A percentile compares a stretch with the other conserved stretches of the same genome.
Evolutionary conservation across 2,329 filamentous ascomycete genomes (phyloP).

Genomic region (Trichoderma sp.): DNA sequence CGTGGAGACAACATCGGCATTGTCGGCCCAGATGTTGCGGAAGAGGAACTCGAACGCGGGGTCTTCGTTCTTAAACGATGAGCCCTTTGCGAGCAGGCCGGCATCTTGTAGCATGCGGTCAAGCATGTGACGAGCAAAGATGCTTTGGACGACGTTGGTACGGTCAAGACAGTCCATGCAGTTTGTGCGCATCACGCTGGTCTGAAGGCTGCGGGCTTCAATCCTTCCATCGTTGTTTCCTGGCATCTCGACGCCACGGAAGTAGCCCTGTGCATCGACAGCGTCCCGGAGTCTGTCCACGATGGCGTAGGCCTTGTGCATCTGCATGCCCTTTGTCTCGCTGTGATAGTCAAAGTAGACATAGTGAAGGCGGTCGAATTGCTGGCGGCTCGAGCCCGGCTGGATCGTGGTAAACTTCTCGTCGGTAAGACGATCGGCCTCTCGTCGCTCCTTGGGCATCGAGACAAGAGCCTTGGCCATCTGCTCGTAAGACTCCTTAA

Average conservation of each 20-base stretch:
- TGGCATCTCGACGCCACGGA: conserved; percentile 84
- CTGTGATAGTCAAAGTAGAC: conserved; percentile 98
- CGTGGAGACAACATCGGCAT: conserved; percentile 89
- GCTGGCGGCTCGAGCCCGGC: conserved; percentile 52
- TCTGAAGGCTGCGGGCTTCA: conserved; percentile 78
- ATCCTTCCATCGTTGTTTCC: conserved; percentile 66
- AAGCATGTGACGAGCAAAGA: conserved; percentile 86
- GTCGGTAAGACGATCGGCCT: conserved; percentile 63
- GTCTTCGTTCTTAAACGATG: conserved; percentile 74
- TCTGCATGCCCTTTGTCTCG: conserved; percentile 91
- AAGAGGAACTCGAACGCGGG: conserved; percentile 83
- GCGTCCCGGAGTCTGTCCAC: conserved; percentile 77
- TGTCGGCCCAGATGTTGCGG: conserved; percentile 97
- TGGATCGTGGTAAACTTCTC: conserved; percentile 84
- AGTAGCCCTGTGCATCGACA: conserved; percentile 80
- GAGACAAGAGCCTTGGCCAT: conserved; percentile 75
- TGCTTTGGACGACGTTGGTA: conserved; percentile 96
- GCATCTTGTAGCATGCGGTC: conserved; percentile 85
- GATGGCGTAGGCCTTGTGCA: conserved; percentile 85
- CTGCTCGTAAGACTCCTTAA: conserved; percentile 93
- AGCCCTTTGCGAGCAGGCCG: conserved; percentile 72
- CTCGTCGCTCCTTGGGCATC: conserved; percentile 61
- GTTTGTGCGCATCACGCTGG: conserved; percentile 90
- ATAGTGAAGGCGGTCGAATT: conserved; percentile 86
- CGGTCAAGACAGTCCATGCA: conserved; percentile 99